Percentiles rank a stretch among this genome's conserved stretches.
Conservation (phyloP, 2,329 filamentous ascomycete species). For the Claviceps monticola region DNA sequence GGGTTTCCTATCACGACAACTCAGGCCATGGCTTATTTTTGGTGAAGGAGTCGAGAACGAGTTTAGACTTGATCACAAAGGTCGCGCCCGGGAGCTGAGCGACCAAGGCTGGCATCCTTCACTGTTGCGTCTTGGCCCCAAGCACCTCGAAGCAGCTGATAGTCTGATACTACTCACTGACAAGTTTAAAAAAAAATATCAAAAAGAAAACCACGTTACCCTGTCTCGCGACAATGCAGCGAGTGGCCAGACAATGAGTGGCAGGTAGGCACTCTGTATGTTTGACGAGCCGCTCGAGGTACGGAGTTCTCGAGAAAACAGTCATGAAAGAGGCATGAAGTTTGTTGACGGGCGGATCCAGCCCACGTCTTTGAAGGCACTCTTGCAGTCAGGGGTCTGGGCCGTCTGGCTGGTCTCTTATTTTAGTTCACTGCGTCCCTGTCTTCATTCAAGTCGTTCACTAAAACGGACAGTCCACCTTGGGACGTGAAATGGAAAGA, state of each 20-base stretch:
- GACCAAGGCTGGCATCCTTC: not conserved
- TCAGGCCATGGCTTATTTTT: not conserved
- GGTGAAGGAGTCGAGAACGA: not conserved
- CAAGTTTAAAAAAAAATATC: too few species aligned
- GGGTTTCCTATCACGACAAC: not conserved
- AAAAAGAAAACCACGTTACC: too few species aligned
- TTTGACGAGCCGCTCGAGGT: too few species aligned
- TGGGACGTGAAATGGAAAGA: not conserved
- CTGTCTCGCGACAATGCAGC: too few species aligned
- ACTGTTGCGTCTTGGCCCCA: too few species aligned
- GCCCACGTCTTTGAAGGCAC: not conserved
- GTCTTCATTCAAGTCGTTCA: not conserved
- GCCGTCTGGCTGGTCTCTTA: not conserved
- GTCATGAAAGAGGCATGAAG: not conserved
- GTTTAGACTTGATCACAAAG: not conserved
- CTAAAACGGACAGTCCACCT: not conserved
- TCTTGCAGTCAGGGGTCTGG: not conserved
- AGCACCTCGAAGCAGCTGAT: too few species aligned
- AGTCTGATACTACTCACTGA: too few species aligned
- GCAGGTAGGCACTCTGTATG: too few species aligned
- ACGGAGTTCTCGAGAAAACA: not conserved
- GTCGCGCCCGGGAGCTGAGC: not conserved
- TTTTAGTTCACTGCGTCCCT: not conserved
- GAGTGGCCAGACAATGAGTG: too few species aligned
- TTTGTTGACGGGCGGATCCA: not conserved